Evolutionary conservation across 176 grass and related monocot genomes (phyloP).

Genomic region (Bothriochloa decipiens): DNA sequence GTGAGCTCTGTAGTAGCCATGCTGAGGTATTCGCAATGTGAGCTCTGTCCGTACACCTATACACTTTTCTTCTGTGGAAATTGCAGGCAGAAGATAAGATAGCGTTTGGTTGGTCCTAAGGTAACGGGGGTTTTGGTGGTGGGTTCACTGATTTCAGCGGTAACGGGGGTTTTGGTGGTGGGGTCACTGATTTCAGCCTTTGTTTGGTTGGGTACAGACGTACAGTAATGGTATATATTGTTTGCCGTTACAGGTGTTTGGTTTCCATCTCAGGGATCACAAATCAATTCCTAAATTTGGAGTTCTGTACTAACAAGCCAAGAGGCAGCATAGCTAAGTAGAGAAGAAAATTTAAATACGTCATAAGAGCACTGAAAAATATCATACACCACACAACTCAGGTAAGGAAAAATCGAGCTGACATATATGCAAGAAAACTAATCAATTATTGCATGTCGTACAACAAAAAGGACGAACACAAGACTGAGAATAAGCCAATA

Average conservation of each 20-base stretch:
- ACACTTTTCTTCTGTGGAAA: not conserved
- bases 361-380: not conserved
- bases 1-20: not conserved
- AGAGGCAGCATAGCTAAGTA: not conserved
- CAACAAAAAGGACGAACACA: not conserved
- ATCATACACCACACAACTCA: not conserved
- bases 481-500: no score
- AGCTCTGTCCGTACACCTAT: not conserved
- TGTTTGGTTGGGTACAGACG: no score
- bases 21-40: not conserved
- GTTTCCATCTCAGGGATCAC: not conserved
- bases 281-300: not conserved
- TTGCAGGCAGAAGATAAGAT: not conserved
- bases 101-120: no score
- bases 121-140: no score
- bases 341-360: not conserved
- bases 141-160: no score
- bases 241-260: not conserved
- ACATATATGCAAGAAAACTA: not conserved
- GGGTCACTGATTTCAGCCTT: no score
- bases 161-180: no score
- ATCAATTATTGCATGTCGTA: not conserved
- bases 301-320: not conserved
- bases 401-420: not conserved
- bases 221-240: not conserved